Evolutionary conservation across 371 early-diverging fungal species (phyloP).

Genomic region (Syncephalastrum racemosum): DNA sequence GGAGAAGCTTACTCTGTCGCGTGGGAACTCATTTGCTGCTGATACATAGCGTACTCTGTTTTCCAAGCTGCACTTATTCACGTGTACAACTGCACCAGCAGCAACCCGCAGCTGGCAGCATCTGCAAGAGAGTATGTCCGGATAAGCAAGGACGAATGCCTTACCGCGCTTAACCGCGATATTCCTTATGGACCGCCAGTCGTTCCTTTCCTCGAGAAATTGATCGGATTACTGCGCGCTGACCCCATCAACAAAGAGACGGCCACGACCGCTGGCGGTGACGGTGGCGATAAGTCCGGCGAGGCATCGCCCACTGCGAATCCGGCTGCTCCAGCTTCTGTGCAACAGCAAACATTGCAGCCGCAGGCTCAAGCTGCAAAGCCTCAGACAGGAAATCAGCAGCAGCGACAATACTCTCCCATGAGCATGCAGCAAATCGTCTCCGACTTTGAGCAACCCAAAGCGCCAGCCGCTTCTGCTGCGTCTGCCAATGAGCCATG

Average conservation of each 20-base stretch:
- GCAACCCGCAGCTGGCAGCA: slow-evolving; percentile 22
- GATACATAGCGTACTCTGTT: slow-evolving; percentile 33
- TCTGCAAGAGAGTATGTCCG: slow-evolving; percentile 31
- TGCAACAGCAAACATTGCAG: slow-evolving; percentile 4
- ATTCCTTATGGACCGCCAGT: slow-evolving; percentile 36
- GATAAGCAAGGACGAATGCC: slow-evolving; percentile 32
- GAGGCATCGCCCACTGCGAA: slow-evolving; percentile 2
- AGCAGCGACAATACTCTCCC: slow-evolving; percentile 10
- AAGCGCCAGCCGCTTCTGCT: neutral
- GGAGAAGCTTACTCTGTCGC: neutral
- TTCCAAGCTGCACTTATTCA: slow-evolving; percentile 46
- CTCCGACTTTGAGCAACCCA: slow-evolving; percentile 8
- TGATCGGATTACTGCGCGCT: slow-evolving; percentile 22
- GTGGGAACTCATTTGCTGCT: neutral
- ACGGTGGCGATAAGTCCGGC: neutral
- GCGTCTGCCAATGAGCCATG: neutral
- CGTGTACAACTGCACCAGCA: slow-evolving; percentile 38
- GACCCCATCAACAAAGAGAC: slow-evolving; percentile 4
- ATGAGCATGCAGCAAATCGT: slow-evolving; percentile 29
- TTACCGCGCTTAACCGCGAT: slow-evolving; percentile 28
- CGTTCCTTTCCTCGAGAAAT: slow-evolving; percentile 30
- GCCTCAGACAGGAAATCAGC: slow-evolving; percentile 2
- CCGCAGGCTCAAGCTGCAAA: neutral
- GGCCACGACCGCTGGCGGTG: slow-evolving; percentile 6
- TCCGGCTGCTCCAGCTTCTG: neutral